Percentiles rank a stretch among this genome's conserved stretches.
Conservation (phyloP, 495 filamentous ascomycete species). For the Neurospora sp. region DNA sequence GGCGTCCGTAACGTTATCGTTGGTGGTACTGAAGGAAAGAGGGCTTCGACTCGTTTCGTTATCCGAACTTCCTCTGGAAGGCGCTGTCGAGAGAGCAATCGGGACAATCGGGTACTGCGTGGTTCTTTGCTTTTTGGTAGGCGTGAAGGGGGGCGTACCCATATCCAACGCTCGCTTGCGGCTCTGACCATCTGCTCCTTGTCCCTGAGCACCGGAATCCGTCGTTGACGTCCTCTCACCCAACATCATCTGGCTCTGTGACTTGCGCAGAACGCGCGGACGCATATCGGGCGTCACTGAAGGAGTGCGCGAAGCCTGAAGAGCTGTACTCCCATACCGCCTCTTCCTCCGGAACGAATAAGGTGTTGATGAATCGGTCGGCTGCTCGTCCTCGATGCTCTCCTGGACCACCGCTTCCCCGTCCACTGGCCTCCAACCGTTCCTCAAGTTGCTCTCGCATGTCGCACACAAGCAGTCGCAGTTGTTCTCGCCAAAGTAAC, state of each 20-base stretch:
- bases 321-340: slow-evolving; percentile 26
- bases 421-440: slow-evolving; percentile 62
- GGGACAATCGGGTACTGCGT: slow-evolving; percentile 22
- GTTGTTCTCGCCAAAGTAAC: slow-evolving; percentile 93
- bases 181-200: background rate
- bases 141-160: slow-evolving; percentile 35
- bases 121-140: slow-evolving; percentile 32
- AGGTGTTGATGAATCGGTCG: background rate
- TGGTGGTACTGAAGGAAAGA: slow-evolving; percentile 13
- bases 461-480: slow-evolving; percentile 88
- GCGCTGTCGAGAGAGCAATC: slow-evolving; percentile 10
- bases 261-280: slow-evolving; percentile 28
- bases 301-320: slow-evolving; percentile 31
- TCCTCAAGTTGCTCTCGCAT: slow-evolving; percentile 64
- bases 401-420: slow-evolving; percentile 30
- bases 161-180: slow-evolving; percentile 5
- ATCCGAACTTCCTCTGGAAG: slow-evolving; percentile 18
- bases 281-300: slow-evolving; percentile 40
- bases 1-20: slow-evolving; percentile 25
- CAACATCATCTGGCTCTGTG: slow-evolving; percentile 19
- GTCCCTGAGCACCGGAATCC: slow-evolving; percentile 3
- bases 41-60: slow-evolving; percentile 9
- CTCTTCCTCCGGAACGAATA: slow-evolving; percentile 37
- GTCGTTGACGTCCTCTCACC: slow-evolving; percentile 19
- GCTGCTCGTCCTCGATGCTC: slow-evolving; percentile 32